A percentile compares a stretch with the other conserved stretches of the same genome.
These are phyloP conservation scores for Sicyos edulis DNA, from an alignment of 306 rosid genomes.

Conservation along the genomic window DNA sequence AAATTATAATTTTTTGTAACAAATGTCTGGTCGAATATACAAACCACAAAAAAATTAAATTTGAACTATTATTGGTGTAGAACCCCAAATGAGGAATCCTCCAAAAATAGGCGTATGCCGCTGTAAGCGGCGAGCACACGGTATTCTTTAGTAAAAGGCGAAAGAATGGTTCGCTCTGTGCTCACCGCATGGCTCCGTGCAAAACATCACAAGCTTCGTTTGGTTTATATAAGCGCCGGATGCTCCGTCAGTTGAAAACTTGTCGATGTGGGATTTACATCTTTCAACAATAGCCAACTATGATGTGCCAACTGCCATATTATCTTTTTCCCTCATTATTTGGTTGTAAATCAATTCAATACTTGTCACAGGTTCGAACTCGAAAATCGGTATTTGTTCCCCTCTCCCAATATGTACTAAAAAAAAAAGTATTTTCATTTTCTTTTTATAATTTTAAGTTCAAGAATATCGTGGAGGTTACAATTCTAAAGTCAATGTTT, in stretches of 20 bases:
- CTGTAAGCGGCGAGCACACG: conserved; percentile 34
- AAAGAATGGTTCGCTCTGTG: conserved; percentile 52
- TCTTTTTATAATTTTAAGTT: too few species aligned
- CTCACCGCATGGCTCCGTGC: not conserved
- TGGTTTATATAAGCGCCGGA: not conserved
- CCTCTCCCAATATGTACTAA: too few species aligned
- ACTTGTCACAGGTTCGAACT: too few species aligned
- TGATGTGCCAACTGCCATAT: too few species aligned
- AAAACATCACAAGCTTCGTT: too few species aligned
- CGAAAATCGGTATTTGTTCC: too few species aligned
- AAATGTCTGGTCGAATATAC: too few species aligned
- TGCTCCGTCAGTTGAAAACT: not conserved
- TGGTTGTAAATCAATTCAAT: too few species aligned
- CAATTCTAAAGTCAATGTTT: not conserved
- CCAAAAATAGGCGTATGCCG: conserved; percentile 26
- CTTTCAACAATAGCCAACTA: not conserved
- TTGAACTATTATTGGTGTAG: not conserved
- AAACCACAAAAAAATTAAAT: too few species aligned
- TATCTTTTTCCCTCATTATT: not conserved
- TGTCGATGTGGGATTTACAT: not conserved
- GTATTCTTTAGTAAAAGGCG: conserved; percentile 70
- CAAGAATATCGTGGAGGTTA: not conserved
- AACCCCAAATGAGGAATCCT: not conserved
- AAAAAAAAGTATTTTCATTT: too few species aligned
- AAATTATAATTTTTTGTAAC: too few species aligned